Percentiles rank a stretch among this genome's conserved stretches.
Conservation (phyloP, 2,329 filamentous ascomycete genomes). For the Colletotrichum plurivorum region DNA sequence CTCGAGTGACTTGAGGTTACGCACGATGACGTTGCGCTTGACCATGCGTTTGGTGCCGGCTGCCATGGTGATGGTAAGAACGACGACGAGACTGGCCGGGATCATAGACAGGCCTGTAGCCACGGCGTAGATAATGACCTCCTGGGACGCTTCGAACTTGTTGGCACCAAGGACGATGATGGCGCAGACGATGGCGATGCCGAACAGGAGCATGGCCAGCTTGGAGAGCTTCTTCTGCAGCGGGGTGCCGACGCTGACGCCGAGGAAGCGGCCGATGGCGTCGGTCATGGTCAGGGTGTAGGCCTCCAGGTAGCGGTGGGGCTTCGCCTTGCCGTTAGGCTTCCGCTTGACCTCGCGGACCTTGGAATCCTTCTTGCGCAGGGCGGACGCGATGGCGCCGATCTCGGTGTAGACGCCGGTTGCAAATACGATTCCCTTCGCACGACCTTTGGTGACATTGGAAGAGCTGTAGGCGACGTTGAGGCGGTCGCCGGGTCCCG, state of each 20-base stretch:
- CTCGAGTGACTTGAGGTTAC: conserved; percentile 62
- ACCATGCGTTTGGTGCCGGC: conserved; percentile 64
- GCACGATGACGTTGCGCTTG: conserved; percentile 69
- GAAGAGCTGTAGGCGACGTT: conserved; percentile 75
- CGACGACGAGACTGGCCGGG: conserved; percentile 74
- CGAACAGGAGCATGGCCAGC: conserved; percentile 74
- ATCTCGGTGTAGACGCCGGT: conserved; percentile 74
- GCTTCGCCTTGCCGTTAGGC: conserved; percentile 61
- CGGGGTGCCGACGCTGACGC: conserved; percentile 75
- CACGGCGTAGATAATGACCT: conserved; percentile 76
- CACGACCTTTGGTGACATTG: conserved; percentile 74
- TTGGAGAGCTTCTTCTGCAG: conserved; percentile 77
- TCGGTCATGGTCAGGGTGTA: conserved; percentile 62
- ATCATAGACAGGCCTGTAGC: conserved; percentile 73
- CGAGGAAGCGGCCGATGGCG: conserved; percentile 72
- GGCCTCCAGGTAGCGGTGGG: conserved; percentile 60
- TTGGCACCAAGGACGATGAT: conserved; percentile 76
- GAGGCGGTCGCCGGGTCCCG: conserved; percentile 71
- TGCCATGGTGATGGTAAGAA: conserved; percentile 77
- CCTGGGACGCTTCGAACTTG: conserved; percentile 61
- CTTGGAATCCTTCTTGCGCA: conserved; percentile 66
- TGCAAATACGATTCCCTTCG: conserved; percentile 70
- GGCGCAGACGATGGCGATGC: conserved; percentile 74
- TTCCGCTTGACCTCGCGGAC: conserved; percentile 60
- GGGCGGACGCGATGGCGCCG: conserved; percentile 73